Percentiles rank a stretch among this genome's conserved stretches.
phyloP scores from a whole-genome alignment of 108 stramenopile genomes.

The Cyclotella kingstonii region DNA sequence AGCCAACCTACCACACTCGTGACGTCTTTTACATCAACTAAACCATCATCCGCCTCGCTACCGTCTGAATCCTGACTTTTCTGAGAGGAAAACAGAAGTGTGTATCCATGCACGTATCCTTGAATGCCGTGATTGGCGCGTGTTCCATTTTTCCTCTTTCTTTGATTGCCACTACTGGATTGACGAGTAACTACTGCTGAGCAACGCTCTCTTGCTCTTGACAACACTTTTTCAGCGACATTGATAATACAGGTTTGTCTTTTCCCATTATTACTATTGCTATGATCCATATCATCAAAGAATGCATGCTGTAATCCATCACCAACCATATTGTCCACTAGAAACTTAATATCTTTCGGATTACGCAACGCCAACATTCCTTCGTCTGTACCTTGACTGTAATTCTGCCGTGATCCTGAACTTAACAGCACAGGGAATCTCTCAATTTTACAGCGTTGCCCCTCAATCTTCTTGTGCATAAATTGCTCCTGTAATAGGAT shows the following conservation, averaged over 20 bases:
- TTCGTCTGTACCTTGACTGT: constrained; percentile 45
- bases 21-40: background rate
- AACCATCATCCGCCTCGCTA: constrained; percentile 1
- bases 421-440: constrained; percentile 52
- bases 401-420: constrained; percentile 64
- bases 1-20: constrained; percentile 34
- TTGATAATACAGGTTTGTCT: no score
- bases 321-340: constrained; percentile 30
- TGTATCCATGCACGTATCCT: background rate
- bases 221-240: constrained; percentile 34
- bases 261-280: constrained; percentile 19
- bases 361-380: constrained; percentile 57
- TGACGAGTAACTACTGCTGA: constrained; percentile 18
- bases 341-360: constrained; percentile 59
- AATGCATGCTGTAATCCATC: constrained; percentile 11
- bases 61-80: constrained; percentile 10
- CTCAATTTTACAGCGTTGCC: constrained; percentile 12
- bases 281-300: constrained; percentile 6
- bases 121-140: background rate
- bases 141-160: background rate
- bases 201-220: constrained; percentile 17
- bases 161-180: background rate
- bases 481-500: constrained; percentile 19
- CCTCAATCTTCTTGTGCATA: background rate
- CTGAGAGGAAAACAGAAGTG: background rate